Evolutionary conservation across 768 basidiomycete genomes (phyloP).

Genomic region (Thelephora aurantiotincta): DNA sequence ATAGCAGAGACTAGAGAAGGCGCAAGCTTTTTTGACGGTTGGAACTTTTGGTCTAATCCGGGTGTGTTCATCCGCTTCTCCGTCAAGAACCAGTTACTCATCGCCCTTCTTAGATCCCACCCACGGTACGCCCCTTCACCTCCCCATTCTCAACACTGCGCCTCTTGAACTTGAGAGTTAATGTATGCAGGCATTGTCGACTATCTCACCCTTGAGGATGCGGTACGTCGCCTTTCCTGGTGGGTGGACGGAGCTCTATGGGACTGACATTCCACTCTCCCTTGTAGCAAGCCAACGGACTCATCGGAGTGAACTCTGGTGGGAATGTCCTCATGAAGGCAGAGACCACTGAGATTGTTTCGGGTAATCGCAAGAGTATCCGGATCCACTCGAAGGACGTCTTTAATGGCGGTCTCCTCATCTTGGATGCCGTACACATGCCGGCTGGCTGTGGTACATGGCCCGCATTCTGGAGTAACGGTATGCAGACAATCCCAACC

Average conservation of each 20-base stretch:
- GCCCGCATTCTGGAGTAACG: constrained; percentile 38
- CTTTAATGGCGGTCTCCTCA: constrained; percentile 54
- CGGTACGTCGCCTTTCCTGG: neutral
- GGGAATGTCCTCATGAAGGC: constrained; percentile 82
- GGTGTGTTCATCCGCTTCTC: no score
- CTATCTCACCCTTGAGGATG: constrained; percentile 1
- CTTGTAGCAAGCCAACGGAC: constrained; percentile 34
- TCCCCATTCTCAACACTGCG: no score
- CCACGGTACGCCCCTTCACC: no score
- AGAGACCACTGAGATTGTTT: constrained; percentile 65
- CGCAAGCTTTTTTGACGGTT: no score
- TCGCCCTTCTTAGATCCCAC: no score
- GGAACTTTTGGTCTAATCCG: no score
- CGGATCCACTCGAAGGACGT: constrained; percentile 53
- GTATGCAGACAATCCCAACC: constrained; percentile 11
- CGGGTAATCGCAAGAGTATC: constrained; percentile 58
- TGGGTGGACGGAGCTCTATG: no score
- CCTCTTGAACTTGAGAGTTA: neutral
- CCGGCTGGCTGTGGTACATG: constrained; percentile 82
- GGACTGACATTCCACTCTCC: no score
- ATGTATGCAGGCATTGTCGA: neutral
- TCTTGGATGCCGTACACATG: constrained; percentile 82
- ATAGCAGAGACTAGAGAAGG: no score
- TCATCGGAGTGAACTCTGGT: constrained; percentile 49
- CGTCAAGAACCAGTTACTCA: no score